These are phyloP conservation scores for Catharanthus roseus DNA, from an alignment of 257 asterid species.

Conservation along the genomic window DNA sequence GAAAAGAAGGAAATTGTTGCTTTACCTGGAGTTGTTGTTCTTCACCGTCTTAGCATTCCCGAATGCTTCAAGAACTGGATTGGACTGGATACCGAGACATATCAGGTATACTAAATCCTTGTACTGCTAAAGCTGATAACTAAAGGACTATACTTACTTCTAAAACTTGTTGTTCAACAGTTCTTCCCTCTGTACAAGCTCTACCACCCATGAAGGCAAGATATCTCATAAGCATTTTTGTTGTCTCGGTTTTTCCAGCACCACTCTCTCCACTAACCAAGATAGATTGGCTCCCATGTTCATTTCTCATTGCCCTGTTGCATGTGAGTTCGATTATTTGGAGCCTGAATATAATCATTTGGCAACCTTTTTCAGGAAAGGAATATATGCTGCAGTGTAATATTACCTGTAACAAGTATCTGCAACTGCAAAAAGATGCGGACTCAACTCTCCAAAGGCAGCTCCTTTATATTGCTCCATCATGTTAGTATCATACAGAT, in stretches of 20 bases:
- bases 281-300: conserved; percentile 88
- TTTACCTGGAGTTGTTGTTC: conserved; percentile 90
- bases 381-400: conserved; percentile 7
- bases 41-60: conserved; percentile 94
- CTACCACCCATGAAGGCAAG: conserved; percentile 98
- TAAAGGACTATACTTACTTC: conserved; percentile 53
- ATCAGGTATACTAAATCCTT: conserved; percentile 16
- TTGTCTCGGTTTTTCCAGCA: conserved; percentile 95
- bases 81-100: conserved; percentile 49
- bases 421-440: conserved; percentile 96
- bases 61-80: conserved; percentile 96
- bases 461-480: conserved; percentile 97
- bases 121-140: conserved; percentile 3
- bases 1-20: background rate
- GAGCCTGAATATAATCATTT: conserved; percentile 4
- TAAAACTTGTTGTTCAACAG: conserved; percentile 93
- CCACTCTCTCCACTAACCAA: conserved; percentile 99
- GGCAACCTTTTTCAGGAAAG: background rate
- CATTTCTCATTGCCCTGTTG: conserved; percentile 75
- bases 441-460: conserved; percentile 87
- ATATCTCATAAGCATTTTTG: conserved; percentile 93
- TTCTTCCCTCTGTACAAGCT: conserved; percentile 82
- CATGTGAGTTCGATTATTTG: conserved; percentile 14
- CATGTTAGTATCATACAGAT: conserved; percentile 85
- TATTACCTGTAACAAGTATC: conserved; percentile 79